These are phyloP conservation scores for Colletotrichum caudatum DNA, from an alignment of 2,329 filamentous ascomycete species.

Conservation along the genomic window DNA sequence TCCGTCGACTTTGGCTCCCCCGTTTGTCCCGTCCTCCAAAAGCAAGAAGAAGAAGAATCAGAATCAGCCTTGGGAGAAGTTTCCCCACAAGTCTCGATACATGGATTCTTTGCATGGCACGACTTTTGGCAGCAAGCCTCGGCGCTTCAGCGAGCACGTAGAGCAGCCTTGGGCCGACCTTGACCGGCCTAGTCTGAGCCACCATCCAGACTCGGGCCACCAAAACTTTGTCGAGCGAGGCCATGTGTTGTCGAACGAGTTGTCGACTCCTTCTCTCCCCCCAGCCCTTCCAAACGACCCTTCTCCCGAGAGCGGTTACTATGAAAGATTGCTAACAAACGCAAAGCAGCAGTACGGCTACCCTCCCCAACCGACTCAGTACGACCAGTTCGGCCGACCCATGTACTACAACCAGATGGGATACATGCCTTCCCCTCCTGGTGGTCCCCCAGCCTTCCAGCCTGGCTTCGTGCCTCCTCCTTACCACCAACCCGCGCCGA, in stretches of 20 bases:
- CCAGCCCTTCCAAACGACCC: conserved; percentile 64
- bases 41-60: conserved; percentile 57
- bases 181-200: conserved; percentile 9
- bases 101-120: conserved; percentile 53
- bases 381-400: conserved; percentile 55
- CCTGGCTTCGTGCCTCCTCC: conserved; percentile 56
- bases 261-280: conserved; percentile 10
- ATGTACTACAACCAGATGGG: conserved; percentile 61
- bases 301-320: conserved; percentile 76
- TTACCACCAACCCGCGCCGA: conserved; percentile 57
- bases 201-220: conserved; percentile 27
- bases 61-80: conserved; percentile 53
- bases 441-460: conserved; percentile 57
- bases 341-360: conserved; percentile 75
- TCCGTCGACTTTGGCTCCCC: conserved; percentile 15
- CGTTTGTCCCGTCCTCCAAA: conserved; percentile 50
- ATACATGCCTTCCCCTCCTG: conserved; percentile 58
- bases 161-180: conserved; percentile 50
- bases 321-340: conserved; percentile 79
- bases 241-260: conserved; percentile 44
- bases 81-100: conserved; percentile 54
- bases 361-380: conserved; percentile 56
- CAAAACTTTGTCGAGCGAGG: conserved; percentile 47
- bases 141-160: conserved; percentile 61
- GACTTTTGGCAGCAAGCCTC: conserved; percentile 49